These are phyloP conservation scores for Tephrocybe sp. DNA, from an alignment of 768 basidiomycete species.

Conservation along the genomic window DNA sequence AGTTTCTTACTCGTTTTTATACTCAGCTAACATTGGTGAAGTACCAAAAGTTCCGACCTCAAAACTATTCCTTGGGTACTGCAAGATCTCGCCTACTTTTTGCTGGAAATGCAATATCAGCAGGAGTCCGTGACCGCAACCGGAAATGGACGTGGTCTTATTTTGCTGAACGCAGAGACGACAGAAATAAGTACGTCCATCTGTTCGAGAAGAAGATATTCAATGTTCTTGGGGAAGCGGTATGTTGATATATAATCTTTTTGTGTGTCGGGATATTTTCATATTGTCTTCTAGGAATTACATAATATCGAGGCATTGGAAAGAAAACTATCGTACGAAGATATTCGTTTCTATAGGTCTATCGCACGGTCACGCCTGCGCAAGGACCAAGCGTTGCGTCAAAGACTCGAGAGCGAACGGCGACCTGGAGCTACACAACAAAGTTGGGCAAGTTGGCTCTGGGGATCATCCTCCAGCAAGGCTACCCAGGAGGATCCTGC, in stretches of 20 bases:
- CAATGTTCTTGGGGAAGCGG: conserved; percentile 49
- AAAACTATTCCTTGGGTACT: conserved; percentile 55
- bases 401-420: conserved; percentile 66
- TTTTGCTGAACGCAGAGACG: conserved; percentile 85
- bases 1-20: not conserved
- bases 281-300: conserved; percentile 41
- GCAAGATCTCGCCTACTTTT: conserved; percentile 73
- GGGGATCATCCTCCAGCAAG: conserved; percentile 54
- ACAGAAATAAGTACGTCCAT: conserved; percentile 79
- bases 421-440: conserved; percentile 48
- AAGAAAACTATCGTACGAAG: conserved; percentile 84
- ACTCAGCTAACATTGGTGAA: conserved; percentile 26
- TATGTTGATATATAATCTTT: conserved; percentile 31
- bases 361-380: conserved; percentile 85
- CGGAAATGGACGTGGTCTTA: conserved; percentile 91
- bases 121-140: conserved; percentile 79
- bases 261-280: conserved; percentile 1
- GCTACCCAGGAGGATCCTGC: conserved; percentile 47
- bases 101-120: conserved; percentile 75
- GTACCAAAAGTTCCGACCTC: conserved; percentile 83
- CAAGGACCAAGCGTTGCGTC: conserved; percentile 76
- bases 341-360: conserved; percentile 95
- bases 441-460: conserved; percentile 76
- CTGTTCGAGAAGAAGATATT: conserved; percentile 78
- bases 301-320: conserved; percentile 65